phyloP scores from a whole-genome alignment of 495 filamentous ascomycete species.

The Thermochaetoides thermophila region DNA sequence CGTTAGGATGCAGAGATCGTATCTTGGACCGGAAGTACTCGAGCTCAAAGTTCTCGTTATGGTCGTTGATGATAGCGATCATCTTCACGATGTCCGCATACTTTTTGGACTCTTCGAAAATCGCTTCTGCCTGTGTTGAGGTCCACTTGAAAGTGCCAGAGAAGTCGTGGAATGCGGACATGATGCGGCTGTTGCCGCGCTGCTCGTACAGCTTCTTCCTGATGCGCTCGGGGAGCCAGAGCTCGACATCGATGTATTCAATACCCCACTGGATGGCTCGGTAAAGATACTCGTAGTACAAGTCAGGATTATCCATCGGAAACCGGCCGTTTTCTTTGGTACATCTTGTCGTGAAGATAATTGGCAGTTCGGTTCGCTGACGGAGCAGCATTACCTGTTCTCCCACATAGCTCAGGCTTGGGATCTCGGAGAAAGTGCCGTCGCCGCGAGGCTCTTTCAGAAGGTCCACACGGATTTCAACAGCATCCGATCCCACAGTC shows the following conservation, averaged over 20 bases:
- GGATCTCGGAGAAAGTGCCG: constrained; percentile 42
- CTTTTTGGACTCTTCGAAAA: constrained; percentile 52
- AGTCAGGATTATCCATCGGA: constrained; percentile 58
- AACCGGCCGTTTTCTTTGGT: constrained; percentile 68
- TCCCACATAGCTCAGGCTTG: constrained; percentile 68
- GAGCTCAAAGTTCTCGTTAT: constrained; percentile 73
- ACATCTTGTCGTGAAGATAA: constrained; percentile 74
- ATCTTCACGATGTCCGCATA: constrained; percentile 81
- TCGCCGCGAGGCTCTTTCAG: constrained; percentile 54
- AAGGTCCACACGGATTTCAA: constrained; percentile 71
- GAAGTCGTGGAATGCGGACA: constrained; percentile 79
- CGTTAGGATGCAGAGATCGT: constrained; percentile 43
- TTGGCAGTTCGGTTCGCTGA: constrained; percentile 69
- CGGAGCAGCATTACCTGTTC: constrained; percentile 71
- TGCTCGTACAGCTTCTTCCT: constrained; percentile 47
- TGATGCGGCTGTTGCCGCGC: constrained; percentile 63
- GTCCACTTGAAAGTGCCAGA: constrained; percentile 72
- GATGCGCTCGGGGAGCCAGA: constrained; percentile 70
- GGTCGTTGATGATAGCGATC: constrained; percentile 64
- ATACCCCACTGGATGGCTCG: constrained; percentile 74
- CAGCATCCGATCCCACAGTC: constrained; percentile 69
- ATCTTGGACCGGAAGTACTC: constrained; percentile 76
- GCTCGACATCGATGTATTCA: constrained; percentile 75
- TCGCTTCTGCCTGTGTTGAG: constrained; percentile 47
- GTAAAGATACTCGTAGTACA: constrained; percentile 64